Evolutionary conservation across 2,329 filamentous ascomycete genomes (phyloP).

Genomic region (Microcera coccophila): DNA sequence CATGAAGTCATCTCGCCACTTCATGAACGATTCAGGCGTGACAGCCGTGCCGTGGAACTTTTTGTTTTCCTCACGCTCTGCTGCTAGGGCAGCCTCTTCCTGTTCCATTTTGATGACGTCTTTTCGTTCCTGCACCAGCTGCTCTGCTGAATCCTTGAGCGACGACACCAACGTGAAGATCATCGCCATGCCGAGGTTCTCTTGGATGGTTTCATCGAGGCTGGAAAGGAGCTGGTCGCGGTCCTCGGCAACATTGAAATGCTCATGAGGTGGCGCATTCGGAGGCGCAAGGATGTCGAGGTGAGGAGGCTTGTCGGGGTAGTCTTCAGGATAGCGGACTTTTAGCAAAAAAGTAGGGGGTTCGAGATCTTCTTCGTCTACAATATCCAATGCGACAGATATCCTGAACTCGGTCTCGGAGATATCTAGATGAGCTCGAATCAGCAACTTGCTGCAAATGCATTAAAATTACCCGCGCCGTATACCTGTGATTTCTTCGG

Average conservation of each 20-base stretch:
- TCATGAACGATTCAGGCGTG: conserved; percentile 77
- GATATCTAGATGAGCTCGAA: conserved; percentile 57
- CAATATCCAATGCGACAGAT: conserved; percentile 76
- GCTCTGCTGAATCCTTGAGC: conserved; percentile 87
- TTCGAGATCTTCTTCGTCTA: conserved; percentile 60
- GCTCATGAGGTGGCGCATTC: conserved; percentile 63
- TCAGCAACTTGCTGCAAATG: background rate
- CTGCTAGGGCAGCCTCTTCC: conserved; percentile 53
- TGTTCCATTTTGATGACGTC: conserved; percentile 56
- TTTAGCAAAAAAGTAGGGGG: conserved; percentile 73
- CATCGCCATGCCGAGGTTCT: conserved; percentile 97
- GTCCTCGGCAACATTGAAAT: conserved; percentile 78
- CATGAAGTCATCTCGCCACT: conserved; percentile 75
- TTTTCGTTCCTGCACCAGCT: conserved; percentile 70
- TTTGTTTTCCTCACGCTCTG: conserved; percentile 88
- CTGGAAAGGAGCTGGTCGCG: conserved; percentile 67
- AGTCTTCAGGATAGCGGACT: conserved; percentile 83
- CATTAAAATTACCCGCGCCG: background rate
- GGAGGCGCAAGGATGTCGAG: conserved; percentile 75
- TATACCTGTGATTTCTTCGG: conserved; percentile 89
- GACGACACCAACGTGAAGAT: conserved; percentile 85
- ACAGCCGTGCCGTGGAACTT: conserved; percentile 93
- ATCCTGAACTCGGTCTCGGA: conserved; percentile 87
- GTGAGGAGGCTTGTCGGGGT: conserved; percentile 81
- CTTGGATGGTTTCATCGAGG: conserved; percentile 73